Evolutionary conservation across 805 yeast genomes (phyloP).

Genomic region (Teunomyces funiuensis): DNA sequence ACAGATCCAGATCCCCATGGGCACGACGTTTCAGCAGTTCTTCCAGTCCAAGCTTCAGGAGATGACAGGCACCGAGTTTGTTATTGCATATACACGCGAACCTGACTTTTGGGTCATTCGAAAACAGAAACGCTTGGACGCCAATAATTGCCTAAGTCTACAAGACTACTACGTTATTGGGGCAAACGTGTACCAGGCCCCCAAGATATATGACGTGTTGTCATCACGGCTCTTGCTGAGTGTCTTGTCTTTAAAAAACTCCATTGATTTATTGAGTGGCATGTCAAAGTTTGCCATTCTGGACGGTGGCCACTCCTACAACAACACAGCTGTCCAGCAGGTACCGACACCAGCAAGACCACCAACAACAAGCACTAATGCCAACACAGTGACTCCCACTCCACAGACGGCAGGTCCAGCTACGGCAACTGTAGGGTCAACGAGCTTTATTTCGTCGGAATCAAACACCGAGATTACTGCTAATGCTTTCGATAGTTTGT

Average conservation of each 20-base stretch:
- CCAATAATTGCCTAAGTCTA: slow-evolving; percentile 51
- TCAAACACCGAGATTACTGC: slow-evolving; percentile 26
- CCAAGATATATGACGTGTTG: slow-evolving; percentile 68
- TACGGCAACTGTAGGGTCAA: slow-evolving; percentile 12
- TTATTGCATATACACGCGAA: slow-evolving; percentile 70
- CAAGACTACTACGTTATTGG: slow-evolving; percentile 88
- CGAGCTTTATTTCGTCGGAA: slow-evolving; percentile 8
- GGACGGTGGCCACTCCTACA: slow-evolving; percentile 36
- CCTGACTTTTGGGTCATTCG: slow-evolving; percentile 93
- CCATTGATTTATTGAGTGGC: slow-evolving; percentile 31
- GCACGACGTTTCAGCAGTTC: slow-evolving; percentile 33
- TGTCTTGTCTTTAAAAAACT: slow-evolving; percentile 34
- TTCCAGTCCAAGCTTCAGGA: slow-evolving; percentile 61
- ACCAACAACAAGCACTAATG: slow-evolving; percentile 4
- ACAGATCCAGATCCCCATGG: slow-evolving; percentile 32
- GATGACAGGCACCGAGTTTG: slow-evolving; percentile 85
- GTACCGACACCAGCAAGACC: slow-evolving; percentile 10
- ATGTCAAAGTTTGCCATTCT: slow-evolving; percentile 33
- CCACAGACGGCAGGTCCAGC: slow-evolving; percentile 16
- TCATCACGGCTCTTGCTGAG: slow-evolving; percentile 59
- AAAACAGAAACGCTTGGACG: slow-evolving; percentile 67
- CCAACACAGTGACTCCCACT: slow-evolving; percentile 9
- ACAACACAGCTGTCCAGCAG: slow-evolving; percentile 10
- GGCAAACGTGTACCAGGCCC: slow-evolving; percentile 90
- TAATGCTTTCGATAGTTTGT: slow-evolving; percentile 31